These are phyloP conservation scores for Begonia fuchsioides DNA, from an alignment of 306 rosid species.

Conservation along the genomic window DNA sequence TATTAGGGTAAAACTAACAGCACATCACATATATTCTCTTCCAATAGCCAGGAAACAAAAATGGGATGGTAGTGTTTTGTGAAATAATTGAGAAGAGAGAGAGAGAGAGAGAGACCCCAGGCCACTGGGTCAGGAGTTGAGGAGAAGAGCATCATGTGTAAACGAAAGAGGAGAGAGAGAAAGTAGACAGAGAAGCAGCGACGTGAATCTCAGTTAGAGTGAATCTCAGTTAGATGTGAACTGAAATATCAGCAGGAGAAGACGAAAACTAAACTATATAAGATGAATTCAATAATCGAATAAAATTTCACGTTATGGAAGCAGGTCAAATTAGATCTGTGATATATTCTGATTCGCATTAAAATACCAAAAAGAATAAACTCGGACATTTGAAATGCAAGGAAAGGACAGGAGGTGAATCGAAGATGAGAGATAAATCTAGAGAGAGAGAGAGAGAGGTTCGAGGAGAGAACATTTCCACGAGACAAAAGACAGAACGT, in stretches of 20 bases:
- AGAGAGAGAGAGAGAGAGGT: too few relatives aligned
- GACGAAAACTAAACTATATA: neutral
- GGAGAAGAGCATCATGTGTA: slow-evolving; percentile 36
- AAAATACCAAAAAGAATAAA: slow-evolving; percentile 25
- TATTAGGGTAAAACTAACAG: slow-evolving; percentile 46
- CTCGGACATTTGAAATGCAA: slow-evolving; percentile 44
- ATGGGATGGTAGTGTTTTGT: slow-evolving; percentile 40
- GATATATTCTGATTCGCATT: slow-evolving; percentile 13
- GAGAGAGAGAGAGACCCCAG: slow-evolving; percentile 37
- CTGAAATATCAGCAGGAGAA: neutral
- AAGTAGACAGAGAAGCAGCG: slow-evolving; percentile 59
- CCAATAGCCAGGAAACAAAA: slow-evolving; percentile 79
- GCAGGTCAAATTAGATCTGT: slow-evolving; percentile 21
- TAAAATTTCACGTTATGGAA: slow-evolving; percentile 9
- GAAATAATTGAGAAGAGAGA: slow-evolving; percentile 57
- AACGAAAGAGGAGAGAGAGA: slow-evolving; percentile 58
- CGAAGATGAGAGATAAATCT: slow-evolving; percentile 33
- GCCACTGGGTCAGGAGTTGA: slow-evolving; percentile 52
- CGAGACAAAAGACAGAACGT: slow-evolving; percentile 3
- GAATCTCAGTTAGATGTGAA: slow-evolving; percentile 4
- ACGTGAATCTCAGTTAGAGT: slow-evolving; percentile 31
- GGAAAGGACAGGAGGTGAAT: slow-evolving; percentile 37
- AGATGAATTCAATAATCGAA: neutral
- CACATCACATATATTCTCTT: slow-evolving; percentile 49
- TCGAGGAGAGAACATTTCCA: slow-evolving; percentile 12